These are phyloP conservation scores for Cercospora sesami DNA, from an alignment of 2,329 filamentous ascomycete genomes.

Conservation along the genomic window DNA sequence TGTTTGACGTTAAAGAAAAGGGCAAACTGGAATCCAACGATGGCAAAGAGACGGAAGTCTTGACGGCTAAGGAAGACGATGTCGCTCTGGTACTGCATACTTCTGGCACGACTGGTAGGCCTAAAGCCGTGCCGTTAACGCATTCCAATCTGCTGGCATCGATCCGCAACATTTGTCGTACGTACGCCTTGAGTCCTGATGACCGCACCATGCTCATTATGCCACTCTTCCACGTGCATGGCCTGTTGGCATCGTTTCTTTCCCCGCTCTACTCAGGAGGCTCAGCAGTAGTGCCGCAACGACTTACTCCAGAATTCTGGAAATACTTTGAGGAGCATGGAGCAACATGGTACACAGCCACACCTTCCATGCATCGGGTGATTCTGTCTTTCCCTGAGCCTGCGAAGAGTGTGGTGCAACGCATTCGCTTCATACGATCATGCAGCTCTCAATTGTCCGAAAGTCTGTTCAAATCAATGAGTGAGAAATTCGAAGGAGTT, in stretches of 20 bases:
- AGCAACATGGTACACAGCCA: not conserved
- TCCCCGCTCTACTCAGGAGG: not conserved
- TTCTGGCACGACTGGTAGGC: slow-evolving; percentile 78
- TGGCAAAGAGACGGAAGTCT: slow-evolving; percentile 38
- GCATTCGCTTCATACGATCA: not conserved
- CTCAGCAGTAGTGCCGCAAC: not conserved
- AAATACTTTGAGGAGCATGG: not conserved
- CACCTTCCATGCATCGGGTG: not conserved
- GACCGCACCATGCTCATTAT: slow-evolving; percentile 85
- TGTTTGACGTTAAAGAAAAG: slow-evolving; percentile 73
- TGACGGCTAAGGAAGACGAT: slow-evolving; percentile 68
- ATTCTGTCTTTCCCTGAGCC: not conserved
- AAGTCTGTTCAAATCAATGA: not conserved
- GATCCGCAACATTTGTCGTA: not conserved
- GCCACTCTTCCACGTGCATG: slow-evolving; percentile 88
- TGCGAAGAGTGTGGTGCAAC: not conserved
- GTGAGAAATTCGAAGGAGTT: not conserved
- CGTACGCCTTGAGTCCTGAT: slow-evolving; percentile 54
- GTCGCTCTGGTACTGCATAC: slow-evolving; percentile 79
- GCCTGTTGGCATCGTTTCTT: slow-evolving; percentile 67
- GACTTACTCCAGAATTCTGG: not conserved
- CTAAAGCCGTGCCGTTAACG: slow-evolving; percentile 79
- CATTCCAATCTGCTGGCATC: slow-evolving; percentile 69
- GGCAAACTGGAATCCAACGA: slow-evolving; percentile 61
- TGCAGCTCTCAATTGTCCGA: not conserved